Evolutionary conservation across 106 monocot genomes (phyloP).

Genomic region (Ottelia alismoides): DNA sequence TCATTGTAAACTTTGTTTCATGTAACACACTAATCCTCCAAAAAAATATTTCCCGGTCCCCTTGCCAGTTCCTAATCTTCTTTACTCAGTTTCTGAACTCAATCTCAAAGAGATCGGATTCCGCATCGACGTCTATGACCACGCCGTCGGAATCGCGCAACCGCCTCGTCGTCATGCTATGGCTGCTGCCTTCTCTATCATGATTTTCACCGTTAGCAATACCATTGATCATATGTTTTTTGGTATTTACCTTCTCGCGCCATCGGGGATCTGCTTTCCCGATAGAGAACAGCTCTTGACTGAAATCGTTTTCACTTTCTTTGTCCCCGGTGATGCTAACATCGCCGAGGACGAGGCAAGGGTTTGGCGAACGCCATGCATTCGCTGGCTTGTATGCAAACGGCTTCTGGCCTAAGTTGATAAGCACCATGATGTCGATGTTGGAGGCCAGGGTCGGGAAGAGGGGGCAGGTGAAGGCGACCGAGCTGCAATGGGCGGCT

Average conservation of each 20-base stretch:
- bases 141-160: not conserved
- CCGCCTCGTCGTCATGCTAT: not conserved
- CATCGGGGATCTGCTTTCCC: slow-evolving; percentile 23
- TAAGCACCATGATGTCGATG: slow-evolving; percentile 37
- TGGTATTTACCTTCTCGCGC: slow-evolving; percentile 10
- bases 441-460: slow-evolving; percentile 48
- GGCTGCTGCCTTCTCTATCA: slow-evolving; percentile 9
- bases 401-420: slow-evolving; percentile 59
- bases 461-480: slow-evolving; percentile 40
- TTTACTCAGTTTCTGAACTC: slow-evolving; percentile 16
- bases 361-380: slow-evolving; percentile 31
- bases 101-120: slow-evolving; percentile 83
- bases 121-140: slow-evolving; percentile 20
- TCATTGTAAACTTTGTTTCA: too few species aligned
- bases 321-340: not conserved
- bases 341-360: slow-evolving; percentile 10
- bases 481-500: slow-evolving; percentile 52
- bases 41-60: too few species aligned
- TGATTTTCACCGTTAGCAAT: too few species aligned
- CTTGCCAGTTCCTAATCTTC: too few species aligned
- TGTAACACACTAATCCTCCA: too few species aligned
- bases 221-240: too few species aligned
- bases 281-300: slow-evolving; percentile 65
- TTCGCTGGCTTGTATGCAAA: slow-evolving; percentile 69
- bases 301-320: slow-evolving; percentile 20